Conservation (phyloP, 176 grass and related monocot species). For the Alopecurus myosuroides region DNA sequence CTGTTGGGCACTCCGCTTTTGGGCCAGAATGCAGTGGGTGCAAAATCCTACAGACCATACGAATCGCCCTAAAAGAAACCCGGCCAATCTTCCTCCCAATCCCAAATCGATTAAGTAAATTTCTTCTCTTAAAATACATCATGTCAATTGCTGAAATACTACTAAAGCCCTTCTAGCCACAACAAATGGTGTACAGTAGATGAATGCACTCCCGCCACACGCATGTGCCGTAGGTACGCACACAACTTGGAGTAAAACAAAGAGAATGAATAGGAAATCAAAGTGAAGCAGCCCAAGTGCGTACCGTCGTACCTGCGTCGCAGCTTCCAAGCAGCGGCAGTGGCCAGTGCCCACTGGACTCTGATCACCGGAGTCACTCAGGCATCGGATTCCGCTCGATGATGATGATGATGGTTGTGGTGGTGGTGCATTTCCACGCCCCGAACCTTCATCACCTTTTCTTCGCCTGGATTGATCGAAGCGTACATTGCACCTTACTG, state of each 20-base stretch:
- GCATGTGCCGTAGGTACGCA: background rate
- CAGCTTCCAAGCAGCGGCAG: background rate
- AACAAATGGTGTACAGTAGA: background rate
- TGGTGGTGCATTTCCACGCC: background rate
- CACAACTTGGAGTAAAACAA: too few relatives aligned
- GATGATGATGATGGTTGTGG: background rate
- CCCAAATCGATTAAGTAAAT: background rate
- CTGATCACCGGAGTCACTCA: background rate
- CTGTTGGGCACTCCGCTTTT: background rate
- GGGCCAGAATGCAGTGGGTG: background rate
- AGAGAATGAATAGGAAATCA: background rate
- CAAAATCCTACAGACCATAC: background rate
- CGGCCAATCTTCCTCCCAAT: background rate
- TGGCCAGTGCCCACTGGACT: background rate
- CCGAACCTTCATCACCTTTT: background rate
- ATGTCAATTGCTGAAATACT: background rate
- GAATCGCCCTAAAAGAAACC: background rate
- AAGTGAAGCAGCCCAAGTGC: background rate
- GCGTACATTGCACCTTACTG: background rate
- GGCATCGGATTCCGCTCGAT: background rate
- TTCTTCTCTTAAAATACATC: background rate
- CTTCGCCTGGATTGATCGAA: background rate
- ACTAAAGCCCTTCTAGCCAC: background rate
- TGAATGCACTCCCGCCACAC: background rate
- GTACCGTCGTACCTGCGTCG: background rate